Conservation (phyloP, 179 eudicot genomes). For the Carnegiea gigantea region DNA sequence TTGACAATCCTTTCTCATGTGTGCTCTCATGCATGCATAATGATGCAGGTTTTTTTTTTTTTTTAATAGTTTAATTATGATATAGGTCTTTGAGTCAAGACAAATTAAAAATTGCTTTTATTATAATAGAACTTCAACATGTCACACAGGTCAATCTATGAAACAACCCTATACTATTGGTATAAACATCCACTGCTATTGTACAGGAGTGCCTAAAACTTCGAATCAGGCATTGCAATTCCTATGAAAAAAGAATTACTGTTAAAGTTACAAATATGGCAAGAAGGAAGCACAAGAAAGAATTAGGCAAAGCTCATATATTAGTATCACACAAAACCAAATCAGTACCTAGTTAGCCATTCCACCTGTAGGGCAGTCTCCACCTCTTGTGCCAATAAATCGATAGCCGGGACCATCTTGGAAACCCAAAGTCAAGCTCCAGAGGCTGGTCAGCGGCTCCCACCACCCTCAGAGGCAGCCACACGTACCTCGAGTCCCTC, state of each 20-base stretch:
- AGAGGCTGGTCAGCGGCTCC: constrained; percentile 80
- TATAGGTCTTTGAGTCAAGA: background rate
- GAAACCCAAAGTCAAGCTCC: constrained; percentile 83
- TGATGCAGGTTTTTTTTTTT: too few relatives aligned
- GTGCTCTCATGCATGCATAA: too few relatives aligned
- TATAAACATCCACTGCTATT: background rate
- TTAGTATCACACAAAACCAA: too few relatives aligned
- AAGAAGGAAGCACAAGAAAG: background rate
- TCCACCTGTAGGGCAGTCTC: constrained; percentile 66
- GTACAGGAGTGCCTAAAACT: constrained; percentile 12
- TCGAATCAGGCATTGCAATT: background rate
- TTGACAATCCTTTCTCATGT: too few relatives aligned
- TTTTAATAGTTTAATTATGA: too few relatives aligned
- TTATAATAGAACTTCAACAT: background rate
- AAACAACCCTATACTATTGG: background rate
- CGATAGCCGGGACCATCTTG: constrained; percentile 86
- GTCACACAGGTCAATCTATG: background rate
- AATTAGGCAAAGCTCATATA: background rate
- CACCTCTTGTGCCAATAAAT: constrained; percentile 92
- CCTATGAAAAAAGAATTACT: constrained; percentile 2
- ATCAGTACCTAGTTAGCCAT: constrained; percentile 27
- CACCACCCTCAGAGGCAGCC: constrained; percentile 75
- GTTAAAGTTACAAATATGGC: constrained; percentile 14
- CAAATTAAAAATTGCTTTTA: background rate
- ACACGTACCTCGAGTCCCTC: constrained; percentile 88